Conservation (phyloP, 345 rosid species). For the Arabidopsis arenosa region DNA sequence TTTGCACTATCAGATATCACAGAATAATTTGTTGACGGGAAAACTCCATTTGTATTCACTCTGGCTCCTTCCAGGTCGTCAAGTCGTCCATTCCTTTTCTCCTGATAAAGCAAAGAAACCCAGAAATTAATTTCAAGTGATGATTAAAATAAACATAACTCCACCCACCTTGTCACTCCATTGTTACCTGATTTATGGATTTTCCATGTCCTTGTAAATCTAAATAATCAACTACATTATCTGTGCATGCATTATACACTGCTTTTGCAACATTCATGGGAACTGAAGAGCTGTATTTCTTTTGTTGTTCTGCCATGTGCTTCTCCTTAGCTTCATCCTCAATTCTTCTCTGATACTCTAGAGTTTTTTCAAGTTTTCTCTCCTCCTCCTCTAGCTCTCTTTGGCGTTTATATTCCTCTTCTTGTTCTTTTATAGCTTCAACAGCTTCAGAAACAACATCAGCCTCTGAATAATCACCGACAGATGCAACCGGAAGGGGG, state of each 20-base stretch:
- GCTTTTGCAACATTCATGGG: constrained; percentile 47
- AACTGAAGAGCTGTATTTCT: constrained; percentile 53
- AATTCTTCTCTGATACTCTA: constrained; percentile 85
- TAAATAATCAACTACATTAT: constrained; percentile 42
- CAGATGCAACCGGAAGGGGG: constrained; percentile 59
- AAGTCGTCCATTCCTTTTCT: constrained; percentile 48
- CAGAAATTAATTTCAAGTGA: constrained; percentile 4
- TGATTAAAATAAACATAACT: constrained; percentile 9
- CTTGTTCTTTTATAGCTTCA: constrained; percentile 63
- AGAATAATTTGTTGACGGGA: constrained; percentile 39
- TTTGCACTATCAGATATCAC: constrained; percentile 38
- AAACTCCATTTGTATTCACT: constrained; percentile 42
- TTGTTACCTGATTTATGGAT: constrained; percentile 33
- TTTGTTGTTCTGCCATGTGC: constrained; percentile 82
- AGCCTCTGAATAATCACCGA: constrained; percentile 60
- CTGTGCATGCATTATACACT: constrained; percentile 45
- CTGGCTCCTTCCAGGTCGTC: constrained; percentile 46
- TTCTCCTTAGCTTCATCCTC: constrained; percentile 93
- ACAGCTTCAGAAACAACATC: constrained; percentile 47
- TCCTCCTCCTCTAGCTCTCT: constrained; percentile 91
- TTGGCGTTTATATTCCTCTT: constrained; percentile 75
- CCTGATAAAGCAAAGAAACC: constrained; percentile 50
- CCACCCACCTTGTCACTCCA: constrained; percentile 6
- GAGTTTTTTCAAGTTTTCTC: constrained; percentile 81
- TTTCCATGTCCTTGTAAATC: constrained; percentile 38